Evolutionary conservation across 257 asterid species (phyloP), one percentile per base, ranked within the genome.

Genomic region (Solanum medicagineum): DNA sequence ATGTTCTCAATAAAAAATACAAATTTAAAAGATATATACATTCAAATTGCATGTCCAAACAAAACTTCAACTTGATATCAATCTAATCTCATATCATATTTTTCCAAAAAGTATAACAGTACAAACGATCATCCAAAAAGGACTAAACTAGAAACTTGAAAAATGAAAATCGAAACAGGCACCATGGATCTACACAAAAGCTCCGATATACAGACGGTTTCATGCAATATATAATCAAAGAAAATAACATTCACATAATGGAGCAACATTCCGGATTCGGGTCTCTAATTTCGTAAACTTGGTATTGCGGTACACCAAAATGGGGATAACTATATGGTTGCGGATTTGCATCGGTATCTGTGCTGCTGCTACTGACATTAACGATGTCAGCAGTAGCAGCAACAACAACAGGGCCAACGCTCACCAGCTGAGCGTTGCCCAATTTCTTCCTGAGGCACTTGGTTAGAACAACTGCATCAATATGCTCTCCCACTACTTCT

Each of bases 401-500:
- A 1, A 5, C 22, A 83, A 47, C 80, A 83, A 47, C 80, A 0
- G 80, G 29, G n/a, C 32, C 80, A 16, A 83, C 80, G 13, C 63
- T 83, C 0, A 65, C 2, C 6, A 65, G 13, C 3, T 83, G 16
- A 5, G 80, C 85, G 8, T 83, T 65, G 10, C 85, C 85, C 62
- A 83, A 65, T 15, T 59, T 63, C 15, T 11, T 83, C 51, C 85
- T 63, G 5, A 83, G 79, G 20, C 17, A 8, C 9, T 22, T 83
- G 2, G 85, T 59, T 29, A 83, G 53, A 14, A 10, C 0, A 4
- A 65, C 85, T 69, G 79, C n/a, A 15, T 83, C 85, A 44, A 83
- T 19, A 11, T 77, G 40, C 32, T 81, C 65, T 26, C 85, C 85
- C 19, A 65, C 47, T 4, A 83, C 53, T 54, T 83, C 65, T 49